Evolutionary conservation across 768 basidiomycete genomes (phyloP), one percentile per base, ranked within the genome.

Genomic region (Naematelia encephala): DNA sequence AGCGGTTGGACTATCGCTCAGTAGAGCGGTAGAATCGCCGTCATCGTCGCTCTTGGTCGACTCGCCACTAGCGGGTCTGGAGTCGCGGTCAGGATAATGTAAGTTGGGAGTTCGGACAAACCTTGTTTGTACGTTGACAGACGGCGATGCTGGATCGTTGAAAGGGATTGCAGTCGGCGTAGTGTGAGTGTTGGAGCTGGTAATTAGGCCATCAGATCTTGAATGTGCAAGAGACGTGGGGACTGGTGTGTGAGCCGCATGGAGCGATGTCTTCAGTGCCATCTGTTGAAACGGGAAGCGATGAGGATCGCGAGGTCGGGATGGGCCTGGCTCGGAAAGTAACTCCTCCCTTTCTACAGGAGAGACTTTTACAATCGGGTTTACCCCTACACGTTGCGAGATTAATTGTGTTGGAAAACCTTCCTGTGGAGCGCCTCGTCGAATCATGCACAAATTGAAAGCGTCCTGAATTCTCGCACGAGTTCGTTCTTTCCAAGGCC

Each of bases 401-500:
- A 42, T 28, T 8, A 28, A 42, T 16, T 47, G 19, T n/a, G 22
- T 47, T 16, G 19, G 1, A 16, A 43, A 14, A 23, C 39, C 39
- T 2, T 21, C n/a, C 5, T 27, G 27, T n/a, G 27, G 39, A 29
- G 26, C 45, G 16, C 56, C 30, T 3, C 50, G 48, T 2, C 61
- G 26, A 14, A 82, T 83, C 42, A 84, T 78, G 70, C 91, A 93
- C 64, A 91, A 87, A 63, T 91, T 88, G 69, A 84, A 91, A 0
- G 87, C 87, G 55, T 89, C 88, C 64, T 86, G 84, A 25, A 93
- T 81, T 45, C 91, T 82, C 63, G 82, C 74, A 21, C 85, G 81
- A 1, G 89, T 88, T 62, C 82, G 80, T 56, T 87, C 84, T 49
- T 84, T 82, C 91, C 91, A 93, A 55, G 79, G 79, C 90, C 91